Evolutionary conservation across 2,329 filamentous ascomycete species (phyloP).

Genomic region (Alternaria rosae): DNA sequence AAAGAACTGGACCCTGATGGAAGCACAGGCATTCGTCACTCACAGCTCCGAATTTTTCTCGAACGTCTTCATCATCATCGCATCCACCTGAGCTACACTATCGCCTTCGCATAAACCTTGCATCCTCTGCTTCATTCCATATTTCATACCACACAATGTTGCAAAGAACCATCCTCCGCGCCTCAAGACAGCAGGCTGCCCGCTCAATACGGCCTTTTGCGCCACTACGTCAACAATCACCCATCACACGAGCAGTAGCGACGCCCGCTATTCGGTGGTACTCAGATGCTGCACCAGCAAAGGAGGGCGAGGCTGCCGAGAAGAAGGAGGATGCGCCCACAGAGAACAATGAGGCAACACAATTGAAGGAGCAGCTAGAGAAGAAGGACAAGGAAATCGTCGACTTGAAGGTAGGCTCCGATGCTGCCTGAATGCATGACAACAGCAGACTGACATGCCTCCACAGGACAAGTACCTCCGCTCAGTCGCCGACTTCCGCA

Average conservation of each 20-base stretch:
- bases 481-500: slow-evolving; percentile 94
- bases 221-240: slow-evolving; percentile 42
- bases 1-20: slow-evolving; percentile 26
- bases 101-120: not conserved
- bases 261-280: slow-evolving; percentile 53
- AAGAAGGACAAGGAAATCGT: slow-evolving; percentile 74
- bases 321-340: slow-evolving; percentile 57
- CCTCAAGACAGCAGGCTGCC: slow-evolving; percentile 54
- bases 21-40: slow-evolving; percentile 6
- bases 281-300: slow-evolving; percentile 56
- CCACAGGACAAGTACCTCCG: slow-evolving; percentile 90
- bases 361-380: slow-evolving; percentile 71
- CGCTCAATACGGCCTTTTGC: slow-evolving; percentile 51
- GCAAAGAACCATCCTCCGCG: slow-evolving; percentile 59
- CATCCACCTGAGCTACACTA: slow-evolving; percentile 5
- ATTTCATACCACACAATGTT: slow-evolving; percentile 52
- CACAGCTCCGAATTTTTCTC: slow-evolving; percentile 28
- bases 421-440: not conserved
- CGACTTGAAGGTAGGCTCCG: slow-evolving; percentile 79
- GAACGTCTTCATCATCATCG: slow-evolving; percentile 29
- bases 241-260: slow-evolving; percentile 41
- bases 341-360: slow-evolving; percentile 34
- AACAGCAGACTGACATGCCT: not conserved
- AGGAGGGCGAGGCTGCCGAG: slow-evolving; percentile 50
- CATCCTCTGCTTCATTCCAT: not conserved